Conservation (phyloP, 179 eudicot genomes). For the Silene noctiflora region DNA sequence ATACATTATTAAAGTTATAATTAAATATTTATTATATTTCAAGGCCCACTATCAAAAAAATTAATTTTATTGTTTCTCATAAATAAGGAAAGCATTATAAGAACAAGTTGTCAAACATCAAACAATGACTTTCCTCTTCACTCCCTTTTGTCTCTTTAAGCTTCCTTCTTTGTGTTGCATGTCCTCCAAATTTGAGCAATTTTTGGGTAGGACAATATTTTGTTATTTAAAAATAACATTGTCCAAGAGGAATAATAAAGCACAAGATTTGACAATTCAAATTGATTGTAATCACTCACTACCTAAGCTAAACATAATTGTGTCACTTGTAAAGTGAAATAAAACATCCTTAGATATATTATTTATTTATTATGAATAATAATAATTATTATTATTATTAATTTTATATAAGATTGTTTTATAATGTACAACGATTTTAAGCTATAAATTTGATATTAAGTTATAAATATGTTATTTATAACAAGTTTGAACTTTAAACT, state of each 20-base stretch:
- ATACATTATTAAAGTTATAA: neutral
- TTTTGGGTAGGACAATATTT: conserved; percentile 12
- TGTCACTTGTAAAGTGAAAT: neutral
- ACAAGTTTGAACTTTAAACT: too few species aligned
- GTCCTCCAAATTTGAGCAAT: neutral
- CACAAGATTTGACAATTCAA: conserved; percentile 4
- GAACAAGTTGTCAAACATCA: neutral
- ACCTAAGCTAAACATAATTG: neutral
- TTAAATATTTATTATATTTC: neutral
- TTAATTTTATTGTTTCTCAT: neutral
- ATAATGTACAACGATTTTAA: too few species aligned
- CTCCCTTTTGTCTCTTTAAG: neutral
- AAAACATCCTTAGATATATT: neutral
- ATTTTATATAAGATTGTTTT: too few species aligned
- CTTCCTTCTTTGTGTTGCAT: neutral
- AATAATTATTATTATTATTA: too few species aligned
- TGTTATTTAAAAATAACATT: neutral
- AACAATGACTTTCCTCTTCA: neutral
- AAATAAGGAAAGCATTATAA: neutral
- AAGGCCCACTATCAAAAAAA: neutral
- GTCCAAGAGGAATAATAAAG: neutral
- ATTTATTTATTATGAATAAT: too few species aligned
- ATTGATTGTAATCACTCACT: neutral
- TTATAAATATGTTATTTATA: too few species aligned
- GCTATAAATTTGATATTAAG: too few species aligned